Base-by-base conservation (phyloP, 805 yeast genomes). In the Candida ortonii region DNA sequence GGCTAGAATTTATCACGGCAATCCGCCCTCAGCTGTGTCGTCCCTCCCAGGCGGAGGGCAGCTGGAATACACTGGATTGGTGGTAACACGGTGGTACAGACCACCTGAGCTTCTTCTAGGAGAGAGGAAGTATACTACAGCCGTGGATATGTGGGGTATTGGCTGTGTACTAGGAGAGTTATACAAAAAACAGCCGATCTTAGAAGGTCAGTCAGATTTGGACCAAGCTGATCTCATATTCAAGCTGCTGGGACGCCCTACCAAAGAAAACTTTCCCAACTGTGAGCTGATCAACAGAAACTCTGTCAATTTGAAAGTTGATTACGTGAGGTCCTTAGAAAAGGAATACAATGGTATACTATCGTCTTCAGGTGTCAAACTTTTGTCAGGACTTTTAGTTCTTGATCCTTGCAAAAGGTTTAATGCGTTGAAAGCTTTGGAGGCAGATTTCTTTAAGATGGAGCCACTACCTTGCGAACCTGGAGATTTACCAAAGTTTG, bases 141-240 rank as follows among this genome's bases (percentile, higher is more conserved):
- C 97, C 0, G 90, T 90, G 9, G 99, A 93, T 61, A 73, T 93
- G 63, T 93, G 99, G 99, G 97, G 97, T 0, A 74, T 86, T 14
- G 97, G 97, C 1, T 93, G 98, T 62, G 90, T 93, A 0, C 80
- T 93, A 54, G 98, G 87, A 0, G 99, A 93, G 61, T 70, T 89
- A 53, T 90, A 84, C 61, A 78, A 76, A 20, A 73, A 77, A 42
- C 77, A 73, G 46, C 98, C 98, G 1, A 82, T 93, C 11, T 58
- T 93, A 30, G 88, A 80, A 25, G 99, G 98, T 0, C 66, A 73
- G 27, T 73, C 93, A 1, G 98, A 93, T 56, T 58, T 82, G 8
- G 95, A 90, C 56, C 99, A 93, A 63, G 85, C 93, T 0, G 80
- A 80, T 48, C 67, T 76, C 19, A 82, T 90, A 7, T 93, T 93